Base-by-base conservation (phyloP, 352 stramenopile species). In the Phytopythium aichiense region DNA sequence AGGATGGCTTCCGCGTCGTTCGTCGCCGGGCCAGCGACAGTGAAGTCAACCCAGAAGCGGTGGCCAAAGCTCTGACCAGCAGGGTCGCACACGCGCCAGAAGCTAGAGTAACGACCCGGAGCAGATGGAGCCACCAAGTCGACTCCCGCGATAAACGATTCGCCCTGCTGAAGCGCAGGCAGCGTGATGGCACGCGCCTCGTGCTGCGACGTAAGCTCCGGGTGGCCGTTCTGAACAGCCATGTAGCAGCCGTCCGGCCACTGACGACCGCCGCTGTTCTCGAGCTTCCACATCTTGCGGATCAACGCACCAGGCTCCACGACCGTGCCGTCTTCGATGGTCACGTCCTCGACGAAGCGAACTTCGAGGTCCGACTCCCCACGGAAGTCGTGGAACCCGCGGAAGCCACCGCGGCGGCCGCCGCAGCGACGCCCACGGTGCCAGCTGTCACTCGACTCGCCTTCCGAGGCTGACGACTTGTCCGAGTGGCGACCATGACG, bases 41-140 rank as follows among this genome's bases (percentile, higher is more conserved):
- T 78, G 45, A 96, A 72, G 58, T 95, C 86, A 31, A 94, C 74
- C 88, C 88, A 96, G 64, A 96, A 85, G 2, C 86, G 83, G 57
- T 96, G 84, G 0, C 88, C 88, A 60, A 96, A 96, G 58, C 76
- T 81, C 7, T 68, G 74, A 42, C 74, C 79, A 2, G 82, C 72
- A 0, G 80, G 72, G 30, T 79, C 86, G 51, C 76, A 84, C 30
- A 96, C 69, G 42, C 87, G 86, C 83, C 87, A 96, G 72, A 92
- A 95, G 58, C 81, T 80, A 2, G 85, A 81, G 74, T 94, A 95
- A 25, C 85, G 83, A n/a, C 83, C 77, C 46, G 72, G 61, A 9
- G 69, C 37, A n/a, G 59, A 64, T 0, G 77, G 74, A 2, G 72
- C 66, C 13, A 66, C 55, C 51, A 86, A 52, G 11, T 75, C 73